These are phyloP conservation scores for Aspergillus campestris DNA, from an alignment of 495 filamentous ascomycete species.

Conservation along the genomic window DNA sequence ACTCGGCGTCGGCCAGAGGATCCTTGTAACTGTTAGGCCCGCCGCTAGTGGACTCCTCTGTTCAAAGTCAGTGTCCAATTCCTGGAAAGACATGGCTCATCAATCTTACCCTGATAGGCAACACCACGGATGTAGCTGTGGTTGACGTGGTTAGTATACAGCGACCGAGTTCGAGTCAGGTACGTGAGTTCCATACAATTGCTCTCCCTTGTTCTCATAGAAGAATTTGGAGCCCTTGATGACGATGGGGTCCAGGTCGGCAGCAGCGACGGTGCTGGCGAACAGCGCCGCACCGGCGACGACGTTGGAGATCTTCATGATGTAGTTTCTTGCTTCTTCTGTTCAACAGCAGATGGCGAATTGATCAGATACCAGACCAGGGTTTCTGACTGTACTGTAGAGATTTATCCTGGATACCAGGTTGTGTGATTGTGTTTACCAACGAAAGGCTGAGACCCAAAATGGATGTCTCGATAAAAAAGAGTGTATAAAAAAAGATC, in stretches of 20 bases:
- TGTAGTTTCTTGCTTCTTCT: not conserved
- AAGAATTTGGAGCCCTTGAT: conserved; percentile 76
- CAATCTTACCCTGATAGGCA: conserved; percentile 62
- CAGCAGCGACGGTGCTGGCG: conserved; percentile 16
- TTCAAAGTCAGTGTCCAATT: conserved; percentile 5
- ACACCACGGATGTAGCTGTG: conserved; percentile 68
- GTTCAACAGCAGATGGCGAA: not conserved
- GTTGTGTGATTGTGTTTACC: not conserved
- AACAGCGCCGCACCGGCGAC: conserved; percentile 15
- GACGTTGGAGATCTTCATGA: conserved; percentile 19
- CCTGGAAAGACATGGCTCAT: not conserved
- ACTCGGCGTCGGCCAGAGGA: conserved; percentile 58
- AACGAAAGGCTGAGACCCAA: not conserved
- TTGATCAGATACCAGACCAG: not conserved
- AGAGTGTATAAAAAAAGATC: not conserved
- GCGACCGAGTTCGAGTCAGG: not conserved
- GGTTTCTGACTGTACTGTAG: not conserved
- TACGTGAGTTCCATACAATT: conserved; percentile 52
- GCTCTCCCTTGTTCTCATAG: conserved; percentile 56
- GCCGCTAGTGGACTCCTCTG: conserved; percentile 40
- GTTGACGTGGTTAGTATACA: not conserved
- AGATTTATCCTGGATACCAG: too few species aligned
- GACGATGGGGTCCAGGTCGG: conserved; percentile 48
- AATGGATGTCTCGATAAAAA: not conserved
- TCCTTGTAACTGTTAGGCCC: conserved; percentile 42